Evolutionary conservation across 495 filamentous ascomycete genomes (phyloP).

Genomic region (Hypoxylon rickii): DNA sequence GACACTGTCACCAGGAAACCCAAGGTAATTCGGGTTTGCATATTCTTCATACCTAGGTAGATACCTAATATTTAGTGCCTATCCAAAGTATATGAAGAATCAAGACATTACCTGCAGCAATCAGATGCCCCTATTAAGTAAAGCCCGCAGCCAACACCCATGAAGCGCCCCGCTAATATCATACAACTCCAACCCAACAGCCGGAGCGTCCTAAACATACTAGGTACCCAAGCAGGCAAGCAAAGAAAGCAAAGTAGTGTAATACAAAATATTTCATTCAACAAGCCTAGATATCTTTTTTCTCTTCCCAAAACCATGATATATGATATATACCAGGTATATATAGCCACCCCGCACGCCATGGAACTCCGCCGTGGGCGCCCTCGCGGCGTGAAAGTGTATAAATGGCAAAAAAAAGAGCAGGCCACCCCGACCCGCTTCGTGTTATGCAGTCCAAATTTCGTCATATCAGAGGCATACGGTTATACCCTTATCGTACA

Average conservation of each 20-base stretch:
- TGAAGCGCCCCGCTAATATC: no score
- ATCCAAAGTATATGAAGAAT: no score
- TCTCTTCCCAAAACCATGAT: not conserved
- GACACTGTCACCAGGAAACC: no score
- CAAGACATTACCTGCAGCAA: no score
- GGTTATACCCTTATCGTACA: not conserved
- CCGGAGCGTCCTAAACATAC: not conserved
- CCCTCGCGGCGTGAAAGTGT: not conserved
- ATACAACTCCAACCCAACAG: no score
- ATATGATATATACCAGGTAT: not conserved
- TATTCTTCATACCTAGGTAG: no score
- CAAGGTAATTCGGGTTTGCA: no score
- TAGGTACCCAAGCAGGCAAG: not conserved
- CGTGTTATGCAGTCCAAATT: not conserved
- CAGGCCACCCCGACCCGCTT: not conserved
- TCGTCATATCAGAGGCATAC: no score
- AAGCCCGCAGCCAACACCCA: no score
- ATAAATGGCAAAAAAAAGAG: not conserved
- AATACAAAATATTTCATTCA: not conserved
- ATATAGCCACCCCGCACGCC: not conserved
- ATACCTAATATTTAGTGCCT: no score
- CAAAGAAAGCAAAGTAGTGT: not conserved
- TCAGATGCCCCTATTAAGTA: no score
- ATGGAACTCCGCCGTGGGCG: not conserved
- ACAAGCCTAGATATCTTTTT: not conserved